A percentile compares a stretch with the other conserved stretches of the same genome.
phyloP scores from a whole-genome alignment of 768 basidiomycete species.

The Phylloporus arenicola region DNA sequence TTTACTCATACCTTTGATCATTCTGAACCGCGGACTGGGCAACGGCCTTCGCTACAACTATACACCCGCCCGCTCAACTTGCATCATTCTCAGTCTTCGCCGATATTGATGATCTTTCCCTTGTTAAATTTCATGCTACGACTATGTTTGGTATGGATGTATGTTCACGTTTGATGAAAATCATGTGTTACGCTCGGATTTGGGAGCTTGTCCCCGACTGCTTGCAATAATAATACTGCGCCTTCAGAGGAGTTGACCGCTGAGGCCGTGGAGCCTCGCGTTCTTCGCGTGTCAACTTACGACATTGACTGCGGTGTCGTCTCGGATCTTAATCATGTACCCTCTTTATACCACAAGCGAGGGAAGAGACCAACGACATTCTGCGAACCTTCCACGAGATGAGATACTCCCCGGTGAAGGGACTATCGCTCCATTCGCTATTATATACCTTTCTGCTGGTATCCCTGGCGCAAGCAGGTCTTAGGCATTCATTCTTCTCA shows the following conservation, averaged over 20 bases:
- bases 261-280: conserved; percentile 15
- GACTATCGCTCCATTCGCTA: conserved; percentile 7
- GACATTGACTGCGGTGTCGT: conserved; percentile 14
- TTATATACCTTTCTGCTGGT: conserved; percentile 13
- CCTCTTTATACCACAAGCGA: background rate
- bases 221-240: background rate
- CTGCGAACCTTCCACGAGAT: conserved; percentile 11
- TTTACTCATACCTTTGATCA: conserved; percentile 3
- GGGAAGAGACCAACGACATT: background rate
- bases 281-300: conserved; percentile 19
- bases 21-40: conserved; percentile 91
- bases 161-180: conserved; percentile 14
- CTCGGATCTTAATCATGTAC: background rate
- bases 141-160: conserved; percentile 20
- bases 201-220: background rate
- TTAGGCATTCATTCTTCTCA: conserved; percentile 3
- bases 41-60: conserved; percentile 96
- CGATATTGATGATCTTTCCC: conserved; percentile 65
- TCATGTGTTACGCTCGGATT: conserved; percentile 4
- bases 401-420: conserved; percentile 8
- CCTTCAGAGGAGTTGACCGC: background rate
- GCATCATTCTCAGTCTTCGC: conserved; percentile 94
- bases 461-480: conserved; percentile 11
- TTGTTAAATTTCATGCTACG: conserved; percentile 15
- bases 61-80: conserved; percentile 82